Base-by-base conservation (phyloP, 2,329 filamentous ascomycete species). In the Aspergillus proliferans region DNA sequence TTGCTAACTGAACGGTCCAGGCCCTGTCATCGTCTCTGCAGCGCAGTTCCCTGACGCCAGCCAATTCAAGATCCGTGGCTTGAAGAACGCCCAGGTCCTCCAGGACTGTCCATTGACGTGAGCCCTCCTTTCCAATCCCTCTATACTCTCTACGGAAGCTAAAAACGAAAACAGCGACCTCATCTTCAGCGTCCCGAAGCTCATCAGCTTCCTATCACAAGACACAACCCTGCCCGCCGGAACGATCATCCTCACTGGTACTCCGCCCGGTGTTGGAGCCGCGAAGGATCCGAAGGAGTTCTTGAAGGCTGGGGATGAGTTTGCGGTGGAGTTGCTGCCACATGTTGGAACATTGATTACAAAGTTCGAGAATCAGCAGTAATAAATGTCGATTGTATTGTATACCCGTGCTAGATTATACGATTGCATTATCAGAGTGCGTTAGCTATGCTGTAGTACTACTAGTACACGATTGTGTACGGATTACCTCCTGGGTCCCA, bases 151-250 rank as follows among this genome's bases (percentile, higher is more conserved):
- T 10, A 14, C 10, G 5, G 14, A 45, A 30, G 26, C 52, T 61
- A 51, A 60, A 30, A 24, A 0, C n/a, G 15, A 9, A 7, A 15
- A 47, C 52, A 80, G 76, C 26, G 77, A 81, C 34, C 64, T 81
- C 21, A 80, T 82, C 49, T 81, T 81, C 58, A 71, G 63, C 19
- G 71, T 83, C 9, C 68, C 74, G 1, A 64, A 74, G 49, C 66
- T 68, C 33, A 57, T 77, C 46, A 67, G 58, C 52, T 69, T 68
- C 52, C 57, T 71, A 22, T 68, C 64, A 1, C 69, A 71, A 50
- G 71, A 71, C 5, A 74, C 69, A 5, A 74, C 71, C 3, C 55
- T 74, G 5, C 64, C 65, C 1, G 63, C 68, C 2, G 71, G 71
- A 8, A 74, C 71, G 0, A 62, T 73, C 39, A 72, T 74, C 44